phyloP scores from a whole-genome alignment of 2,329 filamentous ascomycete genomes.

The Cladophialophora psammophila region DNA sequence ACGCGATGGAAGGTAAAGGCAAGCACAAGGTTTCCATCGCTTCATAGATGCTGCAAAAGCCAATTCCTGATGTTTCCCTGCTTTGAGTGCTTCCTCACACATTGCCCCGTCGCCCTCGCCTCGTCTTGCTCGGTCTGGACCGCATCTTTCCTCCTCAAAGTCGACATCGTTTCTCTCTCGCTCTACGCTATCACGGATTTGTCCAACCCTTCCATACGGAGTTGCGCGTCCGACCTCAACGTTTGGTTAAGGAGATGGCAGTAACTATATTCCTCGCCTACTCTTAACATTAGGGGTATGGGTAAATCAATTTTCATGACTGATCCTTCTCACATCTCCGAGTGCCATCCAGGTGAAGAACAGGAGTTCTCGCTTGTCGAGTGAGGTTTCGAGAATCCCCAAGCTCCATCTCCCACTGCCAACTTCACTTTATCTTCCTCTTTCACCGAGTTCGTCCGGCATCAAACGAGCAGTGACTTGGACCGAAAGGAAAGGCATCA shows the following conservation, averaged over 20 bases:
- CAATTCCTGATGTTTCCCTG: background rate
- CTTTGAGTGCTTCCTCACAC: background rate
- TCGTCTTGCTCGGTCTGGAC: background rate
- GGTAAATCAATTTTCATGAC: constrained; percentile 1
- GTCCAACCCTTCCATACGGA: background rate
- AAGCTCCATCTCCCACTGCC: background rate
- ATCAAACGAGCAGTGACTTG: background rate
- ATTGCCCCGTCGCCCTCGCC: background rate
- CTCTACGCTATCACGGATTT: constrained; percentile 1
- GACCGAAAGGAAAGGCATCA: background rate
- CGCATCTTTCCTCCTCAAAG: background rate
- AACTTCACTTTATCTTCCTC: constrained; percentile 3
- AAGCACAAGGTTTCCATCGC: constrained; percentile 21
- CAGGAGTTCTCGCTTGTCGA: background rate
- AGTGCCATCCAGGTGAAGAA: background rate
- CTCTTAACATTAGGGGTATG: constrained; percentile 9
- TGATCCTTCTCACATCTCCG: constrained; percentile 7
- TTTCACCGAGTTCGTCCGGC: background rate
- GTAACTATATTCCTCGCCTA: constrained; percentile 1
- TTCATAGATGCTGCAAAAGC: constrained; percentile 10
- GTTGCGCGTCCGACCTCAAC: constrained; percentile 2
- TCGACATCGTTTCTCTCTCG: background rate
- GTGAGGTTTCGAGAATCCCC: background rate
- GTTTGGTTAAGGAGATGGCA: background rate
- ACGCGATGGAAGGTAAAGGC: constrained; percentile 19